phyloP scores from a whole-genome alignment of 208 protist species.

The Leishmania aethiopica region DNA sequence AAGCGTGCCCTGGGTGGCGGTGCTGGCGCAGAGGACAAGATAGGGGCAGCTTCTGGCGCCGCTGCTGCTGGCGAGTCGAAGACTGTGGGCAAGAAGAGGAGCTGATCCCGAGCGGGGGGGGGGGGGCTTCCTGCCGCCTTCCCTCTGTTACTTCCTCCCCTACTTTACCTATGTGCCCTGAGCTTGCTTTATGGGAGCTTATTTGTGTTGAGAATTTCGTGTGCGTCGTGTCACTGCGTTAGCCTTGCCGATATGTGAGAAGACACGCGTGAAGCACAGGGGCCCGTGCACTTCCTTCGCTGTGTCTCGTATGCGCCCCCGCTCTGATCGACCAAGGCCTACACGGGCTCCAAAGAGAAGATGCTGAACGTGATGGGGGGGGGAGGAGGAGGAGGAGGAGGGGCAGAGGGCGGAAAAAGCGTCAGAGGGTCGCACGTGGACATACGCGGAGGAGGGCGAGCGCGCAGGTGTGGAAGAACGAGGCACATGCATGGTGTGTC shows the following conservation, averaged over 20 bases:
- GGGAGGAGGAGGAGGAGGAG: not conserved
- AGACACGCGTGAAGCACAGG: no score
- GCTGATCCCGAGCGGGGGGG: not conserved
- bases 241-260: not conserved
- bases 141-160: no score
- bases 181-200: not conserved
- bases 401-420: not conserved
- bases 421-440: not conserved
- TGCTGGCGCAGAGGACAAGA: not conserved
- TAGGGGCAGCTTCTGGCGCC: not conserved
- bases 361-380: not conserved
- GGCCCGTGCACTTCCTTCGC: not conserved
- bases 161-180: not conserved
- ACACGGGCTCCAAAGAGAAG: not conserved
- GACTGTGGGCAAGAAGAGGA: not conserved
- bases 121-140: not conserved
- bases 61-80: not conserved
- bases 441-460: not conserved
- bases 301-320: not conserved
- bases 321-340: not conserved
- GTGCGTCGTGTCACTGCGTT: not conserved
- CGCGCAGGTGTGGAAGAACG: no score
- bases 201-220: not conserved
- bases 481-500: not conserved
- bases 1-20: constrained; percentile 34